Conservation (phyloP, 73 alveolate genomes). For the Tetrahymena thermophila region DNA sequence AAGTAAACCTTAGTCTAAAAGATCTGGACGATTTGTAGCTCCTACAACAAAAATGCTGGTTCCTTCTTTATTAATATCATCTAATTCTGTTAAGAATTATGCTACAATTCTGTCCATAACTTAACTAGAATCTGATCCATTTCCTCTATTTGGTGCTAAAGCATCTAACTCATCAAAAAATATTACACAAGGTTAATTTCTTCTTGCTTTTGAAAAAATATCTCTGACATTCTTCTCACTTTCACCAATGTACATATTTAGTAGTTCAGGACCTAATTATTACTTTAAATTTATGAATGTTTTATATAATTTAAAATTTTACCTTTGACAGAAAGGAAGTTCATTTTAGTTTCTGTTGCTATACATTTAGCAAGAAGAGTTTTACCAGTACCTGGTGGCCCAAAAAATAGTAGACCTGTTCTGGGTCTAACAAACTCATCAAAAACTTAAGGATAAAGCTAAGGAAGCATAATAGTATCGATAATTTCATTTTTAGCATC, state of each 20-base stretch:
- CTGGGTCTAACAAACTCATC: conserved; percentile 66
- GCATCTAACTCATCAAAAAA: conserved; percentile 96
- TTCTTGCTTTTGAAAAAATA: conserved; percentile 81
- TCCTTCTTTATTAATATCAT: conserved; percentile 19
- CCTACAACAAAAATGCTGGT: conserved; percentile 71
- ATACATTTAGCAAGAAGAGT: conserved; percentile 85
- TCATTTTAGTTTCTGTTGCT: conserved; percentile 76
- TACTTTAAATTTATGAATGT: no score
- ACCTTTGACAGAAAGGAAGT: conserved; percentile 86
- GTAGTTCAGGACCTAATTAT: conserved; percentile 70
- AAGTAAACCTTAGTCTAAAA: conserved; percentile 73
- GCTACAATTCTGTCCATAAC: conserved; percentile 95
- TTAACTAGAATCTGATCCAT: conserved; percentile 66
- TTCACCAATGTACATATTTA: conserved; percentile 92
- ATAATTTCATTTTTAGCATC: conserved; percentile 76
- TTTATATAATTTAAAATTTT: neutral
- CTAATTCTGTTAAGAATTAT: conserved; percentile 75
- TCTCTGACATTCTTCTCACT: conserved; percentile 90
- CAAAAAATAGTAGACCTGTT: conserved; percentile 85
- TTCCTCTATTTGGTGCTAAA: conserved; percentile 87
- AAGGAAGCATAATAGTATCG: conserved; percentile 71
- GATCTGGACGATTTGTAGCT: conserved; percentile 92
- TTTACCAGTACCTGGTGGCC: conserved; percentile 96
- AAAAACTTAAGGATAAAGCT: conserved; percentile 70
- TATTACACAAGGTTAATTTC: conserved; percentile 79